phyloP scores from a whole-genome alignment of 2,329 filamentous ascomycete species.

The Epichloe bromicola region DNA sequence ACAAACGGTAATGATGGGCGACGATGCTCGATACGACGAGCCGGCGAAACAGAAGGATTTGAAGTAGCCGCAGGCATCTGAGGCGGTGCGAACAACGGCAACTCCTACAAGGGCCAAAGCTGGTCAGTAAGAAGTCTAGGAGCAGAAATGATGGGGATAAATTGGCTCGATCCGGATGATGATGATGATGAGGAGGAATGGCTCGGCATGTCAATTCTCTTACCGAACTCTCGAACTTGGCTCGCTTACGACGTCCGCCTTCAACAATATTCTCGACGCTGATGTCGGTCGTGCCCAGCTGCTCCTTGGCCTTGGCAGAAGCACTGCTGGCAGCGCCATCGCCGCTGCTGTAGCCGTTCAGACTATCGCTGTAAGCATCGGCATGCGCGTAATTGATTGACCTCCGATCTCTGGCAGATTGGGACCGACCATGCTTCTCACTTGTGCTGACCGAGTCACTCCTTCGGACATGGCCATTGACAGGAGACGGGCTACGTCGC shows the following conservation, averaged over 20 bases:
- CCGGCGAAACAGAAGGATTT: slow-evolving; percentile 92
- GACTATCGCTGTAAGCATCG: slow-evolving; percentile 51
- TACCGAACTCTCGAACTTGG: slow-evolving; percentile 95
- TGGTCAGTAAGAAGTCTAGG: neutral
- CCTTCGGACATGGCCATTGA: slow-evolving; percentile 54
- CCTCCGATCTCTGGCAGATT: slow-evolving; percentile 55
- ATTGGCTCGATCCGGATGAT: neutral
- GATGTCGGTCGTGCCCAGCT: slow-evolving; percentile 89
- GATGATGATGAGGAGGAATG: neutral
- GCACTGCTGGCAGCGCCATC: slow-evolving; percentile 68
- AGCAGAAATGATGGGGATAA: too few species aligned
- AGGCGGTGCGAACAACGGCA: slow-evolving; percentile 86
- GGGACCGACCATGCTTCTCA: slow-evolving; percentile 54
- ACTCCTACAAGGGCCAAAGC: slow-evolving; percentile 49
- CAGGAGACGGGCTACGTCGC: slow-evolving; percentile 68
- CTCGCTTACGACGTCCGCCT: slow-evolving; percentile 85
- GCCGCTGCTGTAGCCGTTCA: slow-evolving; percentile 74
- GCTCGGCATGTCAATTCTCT: slow-evolving; percentile 24
- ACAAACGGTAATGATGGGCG: slow-evolving; percentile 64
- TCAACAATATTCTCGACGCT: slow-evolving; percentile 97
- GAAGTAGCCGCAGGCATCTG: slow-evolving; percentile 91
- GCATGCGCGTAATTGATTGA: slow-evolving; percentile 30
- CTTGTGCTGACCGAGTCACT: slow-evolving; percentile 57
- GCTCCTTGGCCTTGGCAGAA: slow-evolving; percentile 63
- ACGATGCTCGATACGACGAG: slow-evolving; percentile 63